Evolutionary conservation across 2,329 filamentous ascomycete species (phyloP).

Genomic region (Amylocarpus encephaloides): DNA sequence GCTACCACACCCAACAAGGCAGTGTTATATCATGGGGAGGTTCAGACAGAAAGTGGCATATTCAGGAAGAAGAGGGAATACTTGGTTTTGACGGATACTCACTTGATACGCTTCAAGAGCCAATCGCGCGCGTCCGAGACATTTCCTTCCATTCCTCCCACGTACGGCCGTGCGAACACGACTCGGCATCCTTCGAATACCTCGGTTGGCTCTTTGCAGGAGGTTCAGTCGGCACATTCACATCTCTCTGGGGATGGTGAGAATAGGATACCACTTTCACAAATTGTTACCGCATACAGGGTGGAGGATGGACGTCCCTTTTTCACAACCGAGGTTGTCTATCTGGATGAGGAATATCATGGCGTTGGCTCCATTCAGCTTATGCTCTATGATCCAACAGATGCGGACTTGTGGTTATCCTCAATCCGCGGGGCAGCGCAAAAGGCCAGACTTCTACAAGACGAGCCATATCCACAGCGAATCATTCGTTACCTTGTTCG

Average conservation of each 20-base stretch:
- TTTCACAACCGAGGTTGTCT: constrained; percentile 61
- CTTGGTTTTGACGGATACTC: constrained; percentile 62
- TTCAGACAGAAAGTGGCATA: constrained; percentile 63
- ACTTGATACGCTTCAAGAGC: constrained; percentile 62
- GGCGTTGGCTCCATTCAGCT: constrained; percentile 57
- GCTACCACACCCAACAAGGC: constrained; percentile 26
- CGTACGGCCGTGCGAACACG: constrained; percentile 35
- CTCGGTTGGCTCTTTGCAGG: constrained; percentile 55
- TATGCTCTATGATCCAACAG: constrained; percentile 56
- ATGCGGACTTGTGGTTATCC: constrained; percentile 59
- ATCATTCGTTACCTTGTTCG: constrained; percentile 57
- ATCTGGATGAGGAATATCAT: constrained; percentile 58
- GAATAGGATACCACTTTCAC: constrained; percentile 51
- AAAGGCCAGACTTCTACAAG: constrained; percentile 45
- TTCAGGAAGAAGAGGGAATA: constrained; percentile 69
- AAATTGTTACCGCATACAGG: constrained; percentile 61
- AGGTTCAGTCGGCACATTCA: constrained; percentile 47
- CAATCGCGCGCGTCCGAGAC: constrained; percentile 58
- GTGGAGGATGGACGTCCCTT: constrained; percentile 61
- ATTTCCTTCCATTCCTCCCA: constrained; percentile 48
- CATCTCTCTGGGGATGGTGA: constrained; percentile 46
- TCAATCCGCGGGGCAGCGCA: constrained; percentile 55
- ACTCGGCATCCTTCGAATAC: constrained; percentile 50
- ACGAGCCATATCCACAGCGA: constrained; percentile 47
- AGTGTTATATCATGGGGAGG: constrained; percentile 61